Evolutionary conservation across 768 basidiomycete species (phyloP).

Genomic region (Amanita phalloides): DNA sequence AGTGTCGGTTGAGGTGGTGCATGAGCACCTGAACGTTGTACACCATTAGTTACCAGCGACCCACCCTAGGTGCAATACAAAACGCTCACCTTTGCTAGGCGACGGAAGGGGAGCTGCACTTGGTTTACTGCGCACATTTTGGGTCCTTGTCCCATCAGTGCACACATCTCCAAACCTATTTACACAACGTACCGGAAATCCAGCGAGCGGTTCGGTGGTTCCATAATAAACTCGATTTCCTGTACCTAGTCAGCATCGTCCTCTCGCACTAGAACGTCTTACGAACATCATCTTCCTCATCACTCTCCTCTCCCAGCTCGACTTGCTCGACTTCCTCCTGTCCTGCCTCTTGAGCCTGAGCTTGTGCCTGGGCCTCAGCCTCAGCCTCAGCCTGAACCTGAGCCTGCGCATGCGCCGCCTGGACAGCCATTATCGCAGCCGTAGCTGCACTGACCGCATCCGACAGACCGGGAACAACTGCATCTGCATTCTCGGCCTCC

Average conservation of each 20-base stretch:
- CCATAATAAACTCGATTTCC: conserved; percentile 91
- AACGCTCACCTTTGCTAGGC: conserved; percentile 19
- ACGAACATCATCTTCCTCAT: conserved; percentile 25
- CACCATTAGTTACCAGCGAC: neutral
- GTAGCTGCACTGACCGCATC: conserved; percentile 11
- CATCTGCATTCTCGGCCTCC: conserved; percentile 27
- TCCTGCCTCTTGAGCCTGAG: conserved; percentile 19
- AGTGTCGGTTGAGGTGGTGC: conserved; percentile 44
- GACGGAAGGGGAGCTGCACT: conserved; percentile 15
- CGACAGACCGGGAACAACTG: conserved; percentile 24
- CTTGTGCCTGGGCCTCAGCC: conserved; percentile 19
- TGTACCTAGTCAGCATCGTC: conserved; percentile 15
- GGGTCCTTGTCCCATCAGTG: neutral
- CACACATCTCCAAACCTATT: neutral
- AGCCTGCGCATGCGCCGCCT: neutral
- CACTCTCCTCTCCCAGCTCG: conserved; percentile 23
- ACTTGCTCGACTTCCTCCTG: conserved; percentile 27
- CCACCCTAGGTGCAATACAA: neutral
- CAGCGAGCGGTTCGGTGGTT: conserved; percentile 57
- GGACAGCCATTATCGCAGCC: neutral
- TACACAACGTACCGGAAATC: conserved; percentile 53
- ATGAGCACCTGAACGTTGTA: neutral
- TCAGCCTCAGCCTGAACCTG: conserved; percentile 11
- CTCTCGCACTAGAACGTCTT: neutral
- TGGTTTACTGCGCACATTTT: neutral